A percentile compares a stretch with the other conserved stretches of the same genome.
phyloP scores from a whole-genome alignment of 2,329 filamentous ascomycete species.

The Teratosphaeria viscida region DNA sequence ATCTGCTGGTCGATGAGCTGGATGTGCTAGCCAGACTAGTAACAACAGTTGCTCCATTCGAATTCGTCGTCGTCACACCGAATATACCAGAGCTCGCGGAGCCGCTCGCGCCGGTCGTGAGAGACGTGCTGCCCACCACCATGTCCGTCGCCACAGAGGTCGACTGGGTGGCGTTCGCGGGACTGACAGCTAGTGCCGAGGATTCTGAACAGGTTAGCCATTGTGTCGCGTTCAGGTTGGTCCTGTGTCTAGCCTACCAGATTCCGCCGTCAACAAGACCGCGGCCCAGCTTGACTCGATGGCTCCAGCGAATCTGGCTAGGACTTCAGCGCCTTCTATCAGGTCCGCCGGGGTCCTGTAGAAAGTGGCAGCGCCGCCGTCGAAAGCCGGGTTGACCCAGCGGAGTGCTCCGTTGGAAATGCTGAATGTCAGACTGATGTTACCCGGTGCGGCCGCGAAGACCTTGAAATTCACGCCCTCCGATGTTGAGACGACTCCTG shows the following conservation, averaged over 20 bases:
- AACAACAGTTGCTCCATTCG: not conserved
- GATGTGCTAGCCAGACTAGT: not conserved
- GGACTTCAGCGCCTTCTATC: conserved; percentile 18
- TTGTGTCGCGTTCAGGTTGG: not conserved
- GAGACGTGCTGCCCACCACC: not conserved
- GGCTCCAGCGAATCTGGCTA: conserved; percentile 20
- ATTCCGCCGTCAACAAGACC: conserved; percentile 16
- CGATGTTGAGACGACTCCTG: conserved; percentile 16
- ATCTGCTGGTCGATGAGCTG: not conserved
- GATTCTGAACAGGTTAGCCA: not conserved
- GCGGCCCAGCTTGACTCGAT: conserved; percentile 18
- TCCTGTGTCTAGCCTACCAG: conserved; percentile 6
- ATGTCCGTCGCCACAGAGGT: conserved; percentile 3
- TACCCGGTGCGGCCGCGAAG: conserved; percentile 16
- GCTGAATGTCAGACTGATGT: conserved; percentile 22
- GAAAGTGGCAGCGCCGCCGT: conserved; percentile 21
- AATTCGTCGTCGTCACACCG: not conserved
- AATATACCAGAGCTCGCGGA: not conserved
- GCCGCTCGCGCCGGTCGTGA: not conserved
- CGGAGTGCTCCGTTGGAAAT: conserved; percentile 16
- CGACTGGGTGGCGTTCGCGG: conserved; percentile 3
- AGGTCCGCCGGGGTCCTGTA: conserved; percentile 18
- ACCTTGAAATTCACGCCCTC: conserved; percentile 12
- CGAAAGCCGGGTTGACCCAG: conserved; percentile 25
- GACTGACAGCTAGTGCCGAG: not conserved